Evolutionary conservation across 768 basidiomycete genomes (phyloP), one percentile per base, ranked within the genome.

Genomic region (Boletus speciosus): DNA sequence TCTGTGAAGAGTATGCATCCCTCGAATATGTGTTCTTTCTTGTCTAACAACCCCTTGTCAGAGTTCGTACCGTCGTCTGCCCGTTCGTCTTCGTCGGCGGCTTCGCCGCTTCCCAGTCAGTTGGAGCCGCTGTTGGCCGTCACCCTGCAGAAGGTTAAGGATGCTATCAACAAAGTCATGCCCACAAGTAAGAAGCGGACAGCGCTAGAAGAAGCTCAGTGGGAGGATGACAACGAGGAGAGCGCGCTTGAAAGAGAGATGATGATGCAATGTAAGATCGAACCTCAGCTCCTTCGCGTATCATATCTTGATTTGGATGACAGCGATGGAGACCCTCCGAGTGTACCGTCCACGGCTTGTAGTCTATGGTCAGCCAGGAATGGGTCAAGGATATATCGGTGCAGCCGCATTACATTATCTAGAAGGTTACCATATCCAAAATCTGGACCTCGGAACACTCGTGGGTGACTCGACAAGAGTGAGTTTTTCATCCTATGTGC

Each of bases 341-440:
- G 81, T 98, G 9, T 90, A 96, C 69, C 84, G 95, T 48, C 97
- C 97, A 10, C 81, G 97, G 7, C 78, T 98, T 2, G 71, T 94
- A 11, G 72, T 99, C 10, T 81, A 90, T 72, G 97, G 97, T 5
- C 71, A 80, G 12, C 64, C 76, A 6, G 95, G 96, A 11, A 91
- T 96, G 90, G 97, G 97, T 1, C 97, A 98, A 68, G 76, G 76
- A 5, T 94, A 91, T 63, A 75, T 98, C 54, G 96, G 92, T 37
- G 85, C 94, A 1, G 97, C 96, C 1, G 84, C 90, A 6, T 71
- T 99, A 34, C 94, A 98, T 73, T 87, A 95, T 67, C 74, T 99
- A 19, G 97, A 99, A 74, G 96, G 97, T 0, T 97, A 90, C 69
- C 92, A 98, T 66, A 81, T 98, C 0, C 97, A 99, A 70, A 93